Conservation (phyloP, 352 stramenopile species). For the Vaucheria bursata region DNA sequence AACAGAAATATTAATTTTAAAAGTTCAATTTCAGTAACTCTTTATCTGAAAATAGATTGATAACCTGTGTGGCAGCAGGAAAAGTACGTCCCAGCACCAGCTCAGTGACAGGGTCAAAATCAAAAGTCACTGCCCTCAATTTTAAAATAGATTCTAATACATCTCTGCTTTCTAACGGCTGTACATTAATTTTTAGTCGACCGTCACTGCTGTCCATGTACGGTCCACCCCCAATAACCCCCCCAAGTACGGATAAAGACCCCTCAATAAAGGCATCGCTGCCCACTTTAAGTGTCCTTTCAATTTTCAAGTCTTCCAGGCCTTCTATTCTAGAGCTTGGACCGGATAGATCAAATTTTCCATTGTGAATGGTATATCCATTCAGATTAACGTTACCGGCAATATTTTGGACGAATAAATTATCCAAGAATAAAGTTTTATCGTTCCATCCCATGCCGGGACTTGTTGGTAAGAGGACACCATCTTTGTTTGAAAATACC, state of each 20-base stretch:
- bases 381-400: constrained; percentile 18
- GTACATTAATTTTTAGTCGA: constrained; percentile 22
- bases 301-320: constrained; percentile 16
- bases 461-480: background rate
- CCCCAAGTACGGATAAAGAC: constrained; percentile 10
- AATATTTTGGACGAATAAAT: constrained; percentile 1
- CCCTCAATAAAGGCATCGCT: constrained; percentile 19
- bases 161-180: background rate
- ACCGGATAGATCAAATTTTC: constrained; percentile 8
- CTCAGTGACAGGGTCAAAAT: background rate
- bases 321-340: constrained; percentile 12
- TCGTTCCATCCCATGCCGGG: constrained; percentile 19
- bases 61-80: background rate
- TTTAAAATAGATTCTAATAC: constrained; percentile 5
- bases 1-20: too few species aligned
- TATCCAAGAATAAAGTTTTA: constrained; percentile 11
- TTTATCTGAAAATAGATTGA: too few species aligned
- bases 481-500: background rate
- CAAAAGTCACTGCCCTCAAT: constrained; percentile 6
- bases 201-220: constrained; percentile 43
- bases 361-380: constrained; percentile 15
- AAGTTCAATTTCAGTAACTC: too few species aligned
- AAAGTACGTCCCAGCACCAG: background rate
- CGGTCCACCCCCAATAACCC: constrained; percentile 32
- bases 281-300: background rate